Base-by-base conservation (phyloP, 805 yeast species). In the Spathaspora arborariae region DNA sequence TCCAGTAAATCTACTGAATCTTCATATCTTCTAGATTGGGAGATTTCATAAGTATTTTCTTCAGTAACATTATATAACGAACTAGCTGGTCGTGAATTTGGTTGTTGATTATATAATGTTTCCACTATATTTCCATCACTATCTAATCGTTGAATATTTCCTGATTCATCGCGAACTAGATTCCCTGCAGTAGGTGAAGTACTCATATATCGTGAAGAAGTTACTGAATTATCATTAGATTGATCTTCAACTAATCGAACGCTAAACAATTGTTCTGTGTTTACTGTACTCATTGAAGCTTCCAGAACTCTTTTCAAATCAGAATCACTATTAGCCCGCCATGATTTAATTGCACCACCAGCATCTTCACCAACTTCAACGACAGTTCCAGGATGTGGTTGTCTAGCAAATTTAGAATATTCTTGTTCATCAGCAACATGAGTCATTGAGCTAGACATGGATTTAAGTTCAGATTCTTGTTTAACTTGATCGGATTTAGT, bases 231-330 rank as follows among this genome's bases (percentile, higher is more conserved):
- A 38, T 75, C 53, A 46, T 51, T 36, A n/a, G 64, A 57, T 27
- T 52, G 46, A 45, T 83, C 86, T 34, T 84, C 86, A 2, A 86
- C 89, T 37, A 89, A 72, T 57, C 89, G 78, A 34, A 90, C 88
- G 4, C 88, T 85, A 58, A 89, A 76, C 41, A 90, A 75, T 60
- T 88, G 92, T 43, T 84, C 88, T 1, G 97, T 88, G 26, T 91
- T 82, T 27, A 91, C 91, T 0, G 96, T 89, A 21, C 89, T 90
- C 47, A 85, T 57, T 0, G 97, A 87, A 34, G 77, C 78, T 46
- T 80, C 72, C 8, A 95, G 84, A 30, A 79, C 82, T 60, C 92
- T 79, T 56, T 48, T 66, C 33, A 48, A 46, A 38, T 67, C 75
- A 4, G 69, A 61, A 19, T 52, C 52, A 44, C 65, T 68, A 27